Conservation (phyloP, 805 yeast genomes). For the Brettanomyces naardenensis region DNA sequence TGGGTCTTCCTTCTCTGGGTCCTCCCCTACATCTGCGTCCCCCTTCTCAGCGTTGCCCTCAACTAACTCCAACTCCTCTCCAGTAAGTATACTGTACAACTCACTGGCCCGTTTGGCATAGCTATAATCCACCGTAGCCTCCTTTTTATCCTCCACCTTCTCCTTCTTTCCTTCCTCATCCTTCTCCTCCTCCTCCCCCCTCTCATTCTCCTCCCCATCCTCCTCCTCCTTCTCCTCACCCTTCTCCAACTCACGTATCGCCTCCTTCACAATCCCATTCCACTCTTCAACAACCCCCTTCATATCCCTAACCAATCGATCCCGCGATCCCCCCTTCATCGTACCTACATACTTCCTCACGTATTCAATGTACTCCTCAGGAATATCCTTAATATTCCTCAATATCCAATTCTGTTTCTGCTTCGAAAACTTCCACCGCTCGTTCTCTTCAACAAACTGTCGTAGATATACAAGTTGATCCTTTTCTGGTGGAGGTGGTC, state of each 20-base stretch:
- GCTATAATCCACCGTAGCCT: conserved; percentile 3
- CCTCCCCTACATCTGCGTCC: not conserved
- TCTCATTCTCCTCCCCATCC: conserved; percentile 9
- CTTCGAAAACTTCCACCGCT: conserved; percentile 76
- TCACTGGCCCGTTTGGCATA: conserved; percentile 10
- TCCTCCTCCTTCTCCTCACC: conserved; percentile 16
- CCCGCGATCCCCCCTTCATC: conserved; percentile 63
- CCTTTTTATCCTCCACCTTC: not conserved
- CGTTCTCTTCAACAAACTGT: conserved; percentile 46
- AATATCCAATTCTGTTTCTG: conserved; percentile 84
- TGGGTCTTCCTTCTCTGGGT: conserved; percentile 2
- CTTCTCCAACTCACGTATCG: conserved; percentile 33
- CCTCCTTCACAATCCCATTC: conserved; percentile 42
- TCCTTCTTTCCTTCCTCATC: conserved; percentile 2
- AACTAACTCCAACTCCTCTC: not conserved
- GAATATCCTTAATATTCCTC: conserved; percentile 48
- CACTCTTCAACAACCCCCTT: conserved; percentile 40
- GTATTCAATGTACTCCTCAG: conserved; percentile 42
- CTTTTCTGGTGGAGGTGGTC: conserved; percentile 66
- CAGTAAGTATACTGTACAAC: conserved; percentile 5
- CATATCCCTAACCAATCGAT: conserved; percentile 45
- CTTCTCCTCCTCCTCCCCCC: conserved; percentile 12
- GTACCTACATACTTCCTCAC: conserved; percentile 47
- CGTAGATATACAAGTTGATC: conserved; percentile 65
- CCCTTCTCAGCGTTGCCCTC: conserved; percentile 2